phyloP scores from a whole-genome alignment of 2,329 filamentous ascomycete species.

The Colletotrichum falcatum region DNA sequence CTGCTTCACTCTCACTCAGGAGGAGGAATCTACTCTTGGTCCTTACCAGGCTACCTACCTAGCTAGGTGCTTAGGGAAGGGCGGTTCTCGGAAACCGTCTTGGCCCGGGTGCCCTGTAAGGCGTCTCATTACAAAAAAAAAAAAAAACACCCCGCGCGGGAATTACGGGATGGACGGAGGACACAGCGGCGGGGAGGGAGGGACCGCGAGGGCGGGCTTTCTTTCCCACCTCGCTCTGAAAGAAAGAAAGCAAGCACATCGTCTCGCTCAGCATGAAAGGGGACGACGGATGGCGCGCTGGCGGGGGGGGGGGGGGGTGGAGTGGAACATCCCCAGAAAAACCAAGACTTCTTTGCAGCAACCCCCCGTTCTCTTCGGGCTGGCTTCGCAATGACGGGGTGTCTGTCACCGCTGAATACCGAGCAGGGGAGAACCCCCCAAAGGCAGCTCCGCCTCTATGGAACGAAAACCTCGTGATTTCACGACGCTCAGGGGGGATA shows the following conservation, averaged over 20 bases:
- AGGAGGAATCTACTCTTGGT: not conserved
- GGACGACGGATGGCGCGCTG: conserved; percentile 16
- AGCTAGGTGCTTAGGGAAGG: too few species aligned
- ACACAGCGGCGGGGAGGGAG: conserved; percentile 1
- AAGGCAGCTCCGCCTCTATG: conserved; percentile 7
- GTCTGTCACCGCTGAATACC: conserved; percentile 19
- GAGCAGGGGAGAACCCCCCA: conserved; percentile 31
- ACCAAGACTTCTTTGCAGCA: not conserved
- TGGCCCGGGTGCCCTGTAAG: too few species aligned
- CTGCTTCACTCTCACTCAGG: conserved; percentile 1
- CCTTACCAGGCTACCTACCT: too few species aligned
- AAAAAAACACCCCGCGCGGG: conserved; percentile 38
- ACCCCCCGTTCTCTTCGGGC: not conserved
- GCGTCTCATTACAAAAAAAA: too few species aligned
- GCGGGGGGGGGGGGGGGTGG: too few species aligned
- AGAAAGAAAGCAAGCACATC: conserved; percentile 19
- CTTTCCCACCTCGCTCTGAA: conserved; percentile 5
- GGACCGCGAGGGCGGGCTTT: too few species aligned
- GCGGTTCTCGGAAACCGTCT: too few species aligned
- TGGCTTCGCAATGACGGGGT: conserved; percentile 1
- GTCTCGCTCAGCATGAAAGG: conserved; percentile 13
- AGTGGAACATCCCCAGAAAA: conserved; percentile 6
- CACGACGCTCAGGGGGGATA: conserved; percentile 13
- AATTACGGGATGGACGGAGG: conserved; percentile 36
- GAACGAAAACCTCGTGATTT: conserved; percentile 22